Percentiles rank a stretch among this genome's conserved stretches.
These are phyloP conservation scores for Apiospora aurea DNA, from an alignment of 2,329 filamentous ascomycete genomes.

Conservation along the genomic window DNA sequence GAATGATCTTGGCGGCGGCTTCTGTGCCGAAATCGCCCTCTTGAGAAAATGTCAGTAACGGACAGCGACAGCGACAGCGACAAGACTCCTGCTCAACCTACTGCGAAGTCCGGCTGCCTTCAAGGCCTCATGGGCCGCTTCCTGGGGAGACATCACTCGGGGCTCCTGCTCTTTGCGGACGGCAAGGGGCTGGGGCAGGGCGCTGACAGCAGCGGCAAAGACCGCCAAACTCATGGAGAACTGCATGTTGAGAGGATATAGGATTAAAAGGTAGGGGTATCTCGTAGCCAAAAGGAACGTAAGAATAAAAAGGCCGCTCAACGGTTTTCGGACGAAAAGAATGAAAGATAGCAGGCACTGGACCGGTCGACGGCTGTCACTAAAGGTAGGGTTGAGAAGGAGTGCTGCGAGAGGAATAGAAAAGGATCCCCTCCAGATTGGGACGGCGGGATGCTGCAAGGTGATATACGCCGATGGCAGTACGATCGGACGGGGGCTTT, in stretches of 20 bases:
- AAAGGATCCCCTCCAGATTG: background rate
- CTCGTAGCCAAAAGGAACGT: constrained; percentile 21
- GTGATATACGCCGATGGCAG: background rate
- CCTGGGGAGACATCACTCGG: constrained; percentile 21
- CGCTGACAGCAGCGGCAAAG: constrained; percentile 24
- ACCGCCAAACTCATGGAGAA: constrained; percentile 15
- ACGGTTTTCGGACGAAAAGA: constrained; percentile 24
- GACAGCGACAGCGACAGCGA: no score
- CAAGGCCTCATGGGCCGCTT: constrained; percentile 25
- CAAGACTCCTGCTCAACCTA: background rate
- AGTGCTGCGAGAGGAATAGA: constrained; percentile 20
- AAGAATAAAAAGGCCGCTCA: constrained; percentile 21
- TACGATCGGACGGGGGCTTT: background rate
- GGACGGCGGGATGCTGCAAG: constrained; percentile 2
- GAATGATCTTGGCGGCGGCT: constrained; percentile 36
- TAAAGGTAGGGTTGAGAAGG: constrained; percentile 5
- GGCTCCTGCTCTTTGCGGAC: constrained; percentile 14
- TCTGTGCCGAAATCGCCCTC: constrained; percentile 6
- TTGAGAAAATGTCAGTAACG: background rate
- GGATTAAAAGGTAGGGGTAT: background rate
- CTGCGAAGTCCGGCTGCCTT: constrained; percentile 7
- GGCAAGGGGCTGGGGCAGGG: constrained; percentile 25
- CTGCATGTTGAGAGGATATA: constrained; percentile 25
- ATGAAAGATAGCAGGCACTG: constrained; percentile 18
- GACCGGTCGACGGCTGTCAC: constrained; percentile 28